Evolutionary conservation across 495 filamentous ascomycete species (phyloP), one percentile per base, ranked within the genome.

Genomic region (Penicillium nucicola): DNA sequence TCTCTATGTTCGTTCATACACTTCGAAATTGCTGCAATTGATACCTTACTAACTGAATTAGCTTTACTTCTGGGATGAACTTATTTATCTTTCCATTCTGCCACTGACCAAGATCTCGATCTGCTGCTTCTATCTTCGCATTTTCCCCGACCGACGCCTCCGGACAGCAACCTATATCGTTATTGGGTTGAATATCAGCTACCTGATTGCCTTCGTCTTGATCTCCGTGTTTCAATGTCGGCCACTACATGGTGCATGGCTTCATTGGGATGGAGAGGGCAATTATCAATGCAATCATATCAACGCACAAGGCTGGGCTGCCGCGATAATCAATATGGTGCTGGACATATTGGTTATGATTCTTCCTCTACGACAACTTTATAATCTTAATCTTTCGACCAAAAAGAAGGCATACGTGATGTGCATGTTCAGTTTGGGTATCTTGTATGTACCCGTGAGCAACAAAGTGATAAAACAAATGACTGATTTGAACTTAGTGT

Each of bases 281-380:
- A 14, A 65, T 19, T 69, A 66, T 36, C 55, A 63, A 41, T 73
- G 70, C 60, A 62, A 77, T 28, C 66, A 73, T 43, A 62, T 72
- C 37, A 75, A 75, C 35, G 63, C 60, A 5, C 57, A 74, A n/a
- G 72, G 61, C 2, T 74, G 67, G 64, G 55, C 66, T 13, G 56
- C 69, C 17, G 66, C 75, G 1, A 60, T 49, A 8, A 54, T 81
- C 44, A 77, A 74, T 42, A 74, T 83, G 30, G 40, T 69, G 3
- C 58, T 79, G 1, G 79, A 83, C 49, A 37, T 76, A 0, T 56
- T 68, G 40, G 72, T 77, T 39, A 64, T 83, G 55, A 41, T 63
- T 1, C 58, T 85, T 38, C 68, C 70, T 13, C 38, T 75, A 11
- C 55, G 43, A 14, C 58, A 72, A 42, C 57, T 75, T 5, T 58